Evolutionary conservation across 129 eudicot species (phyloP).

Genomic region (Helianthus tuberosus): DNA sequence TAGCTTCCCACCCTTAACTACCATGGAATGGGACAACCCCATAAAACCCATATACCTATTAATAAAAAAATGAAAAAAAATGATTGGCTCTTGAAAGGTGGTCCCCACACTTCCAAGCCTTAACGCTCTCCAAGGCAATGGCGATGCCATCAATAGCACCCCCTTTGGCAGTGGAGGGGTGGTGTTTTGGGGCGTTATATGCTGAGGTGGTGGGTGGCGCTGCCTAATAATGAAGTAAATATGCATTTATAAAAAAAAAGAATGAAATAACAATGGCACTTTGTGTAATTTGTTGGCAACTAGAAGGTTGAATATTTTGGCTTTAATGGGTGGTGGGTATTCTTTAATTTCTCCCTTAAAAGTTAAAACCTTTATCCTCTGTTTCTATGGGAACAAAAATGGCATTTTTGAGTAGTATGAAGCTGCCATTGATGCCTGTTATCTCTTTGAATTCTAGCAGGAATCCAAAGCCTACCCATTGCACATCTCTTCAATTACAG

Average conservation of each 20-base stretch:
- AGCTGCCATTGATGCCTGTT: constrained; percentile 34
- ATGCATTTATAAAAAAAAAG: constrained; percentile 2
- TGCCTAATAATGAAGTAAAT: not conserved
- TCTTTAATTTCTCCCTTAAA: constrained; percentile 25
- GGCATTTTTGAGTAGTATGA: constrained; percentile 26
- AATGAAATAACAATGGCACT: constrained; percentile 4
- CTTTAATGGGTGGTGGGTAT: constrained; percentile 29
- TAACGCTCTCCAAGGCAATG: too few relatives aligned
- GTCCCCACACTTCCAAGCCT: too few relatives aligned
- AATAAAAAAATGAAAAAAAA: too few relatives aligned
- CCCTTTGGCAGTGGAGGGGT: too few relatives aligned
- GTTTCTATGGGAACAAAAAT: constrained; percentile 28
- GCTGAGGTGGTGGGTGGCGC: too few relatives aligned
- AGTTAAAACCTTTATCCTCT: constrained; percentile 32
- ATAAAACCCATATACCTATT: too few relatives aligned
- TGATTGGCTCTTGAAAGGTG: too few relatives aligned
- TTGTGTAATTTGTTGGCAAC: constrained; percentile 29
- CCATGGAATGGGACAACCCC: too few relatives aligned
- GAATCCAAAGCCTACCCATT: constrained; percentile 31
- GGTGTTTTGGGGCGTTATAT: too few relatives aligned
- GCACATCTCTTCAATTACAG: constrained; percentile 44
- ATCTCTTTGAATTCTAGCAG: constrained; percentile 6
- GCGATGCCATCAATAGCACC: too few relatives aligned
- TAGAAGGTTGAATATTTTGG: constrained; percentile 26
- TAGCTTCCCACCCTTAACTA: too few relatives aligned